Base-by-base conservation (phyloP, 441 rosid species). In the Pelargonium australe region DNA sequence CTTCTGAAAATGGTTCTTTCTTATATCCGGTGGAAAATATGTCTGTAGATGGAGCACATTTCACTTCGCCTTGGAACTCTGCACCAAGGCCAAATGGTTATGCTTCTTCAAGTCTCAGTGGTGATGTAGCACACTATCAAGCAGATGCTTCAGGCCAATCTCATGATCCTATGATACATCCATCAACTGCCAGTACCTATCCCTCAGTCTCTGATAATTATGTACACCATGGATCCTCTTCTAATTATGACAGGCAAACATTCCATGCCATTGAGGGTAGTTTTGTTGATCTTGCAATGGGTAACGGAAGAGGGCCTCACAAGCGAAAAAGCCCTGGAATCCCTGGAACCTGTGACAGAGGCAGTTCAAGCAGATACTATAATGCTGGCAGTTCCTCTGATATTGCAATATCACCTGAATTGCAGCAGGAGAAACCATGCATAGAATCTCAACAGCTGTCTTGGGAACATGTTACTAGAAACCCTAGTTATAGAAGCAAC, bases 291-390 rank as follows among this genome's bases (percentile, higher is more conserved):
- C 40, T 34, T 34, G 40, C 40, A 34, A 34, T 34, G 40, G 40
- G 40, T 7, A 34, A 34, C 5, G 40, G 85, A 66, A 82, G 89
- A 77, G 89, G 85, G 71, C 80, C 78, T 44, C 88, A 84, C 68
- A 93, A 93, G 87, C 72, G 98, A 51, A 93, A 93, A 79, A 82
- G 88, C 73, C 97, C 91, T 16, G 79, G 90, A 72, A 85, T 73
- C 49, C 40, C 40, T 34, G 40, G 7, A 34, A 34, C 40, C 40
- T 83, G 83, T 76, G 97, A 93, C 76, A 82, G 86, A 63, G 94
- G 92, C 65, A 86, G 92, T 78, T 73, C 89, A 70, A 90, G 95
- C 83, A 85, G 86, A 76, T 82, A 81, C 70, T 79, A 75, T 44
- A 72, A 80, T 65, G 89, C 80, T 28, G 89, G 87, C 72, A 74